Evolutionary conservation across 805 yeast genomes (phyloP).

Genomic region (Candida nanaspora): DNA sequence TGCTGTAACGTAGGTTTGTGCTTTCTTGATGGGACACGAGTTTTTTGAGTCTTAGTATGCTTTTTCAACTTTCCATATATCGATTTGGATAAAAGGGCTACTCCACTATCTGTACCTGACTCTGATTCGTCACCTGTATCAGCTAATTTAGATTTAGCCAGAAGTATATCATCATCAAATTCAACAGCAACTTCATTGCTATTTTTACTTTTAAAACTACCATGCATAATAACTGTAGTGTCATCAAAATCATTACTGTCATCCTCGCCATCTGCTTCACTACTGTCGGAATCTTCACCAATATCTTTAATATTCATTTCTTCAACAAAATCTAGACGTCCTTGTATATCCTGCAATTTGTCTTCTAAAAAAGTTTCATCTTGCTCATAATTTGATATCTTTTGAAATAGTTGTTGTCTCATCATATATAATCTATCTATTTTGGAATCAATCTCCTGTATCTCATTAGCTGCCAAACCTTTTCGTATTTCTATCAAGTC

Average conservation of each 20-base stretch:
- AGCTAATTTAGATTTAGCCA: too few relatives aligned
- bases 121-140: not conserved
- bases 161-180: not conserved
- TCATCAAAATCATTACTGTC: constrained; percentile 1
- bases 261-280: constrained; percentile 3
- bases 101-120: constrained; percentile 11
- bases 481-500: constrained; percentile 57
- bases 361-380: constrained; percentile 51
- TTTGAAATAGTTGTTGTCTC: constrained; percentile 48
- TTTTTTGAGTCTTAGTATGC: constrained; percentile 18
- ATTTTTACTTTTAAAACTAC: too few relatives aligned
- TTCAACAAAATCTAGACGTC: constrained; percentile 35
- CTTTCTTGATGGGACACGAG: constrained; percentile 28
- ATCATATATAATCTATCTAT: constrained; percentile 42
- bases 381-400: constrained; percentile 54
- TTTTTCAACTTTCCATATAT: constrained; percentile 36
- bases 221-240: not conserved
- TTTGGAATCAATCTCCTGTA: constrained; percentile 53
- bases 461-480: constrained; percentile 56
- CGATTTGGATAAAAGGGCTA: constrained; percentile 34
- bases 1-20: constrained; percentile 60
- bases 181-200: constrained; percentile 6
- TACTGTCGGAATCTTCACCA: constrained; percentile 5
- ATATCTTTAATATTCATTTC: constrained; percentile 28
- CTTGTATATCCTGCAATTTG: constrained; percentile 34